These are phyloP conservation scores for Colletotrichum tropicicola DNA, from an alignment of 2,329 filamentous ascomycete genomes.

Conservation along the genomic window DNA sequence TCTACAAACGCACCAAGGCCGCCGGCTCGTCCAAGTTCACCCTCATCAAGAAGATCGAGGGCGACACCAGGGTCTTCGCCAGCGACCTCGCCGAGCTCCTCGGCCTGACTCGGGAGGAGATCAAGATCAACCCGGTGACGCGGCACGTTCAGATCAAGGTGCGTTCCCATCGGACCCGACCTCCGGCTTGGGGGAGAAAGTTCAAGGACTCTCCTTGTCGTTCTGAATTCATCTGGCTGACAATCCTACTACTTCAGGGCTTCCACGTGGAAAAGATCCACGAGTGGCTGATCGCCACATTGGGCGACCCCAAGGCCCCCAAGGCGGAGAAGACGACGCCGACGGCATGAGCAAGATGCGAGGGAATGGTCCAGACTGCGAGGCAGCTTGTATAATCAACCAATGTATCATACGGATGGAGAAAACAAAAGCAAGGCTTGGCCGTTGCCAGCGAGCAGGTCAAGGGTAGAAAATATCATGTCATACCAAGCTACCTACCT, in stretches of 20 bases:
- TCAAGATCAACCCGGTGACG: slow-evolving; percentile 68
- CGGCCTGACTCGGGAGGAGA: slow-evolving; percentile 61
- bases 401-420: slow-evolving; percentile 11
- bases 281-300: background rate
- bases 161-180: slow-evolving; percentile 11
- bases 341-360: background rate
- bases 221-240: background rate
- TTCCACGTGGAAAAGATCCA: slow-evolving; percentile 19
- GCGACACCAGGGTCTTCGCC: slow-evolving; percentile 71
- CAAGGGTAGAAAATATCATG: no score
- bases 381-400: slow-evolving; percentile 1
- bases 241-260: background rate
- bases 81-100: slow-evolving; percentile 70
- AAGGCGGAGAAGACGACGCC: no score
- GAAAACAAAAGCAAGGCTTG: background rate
- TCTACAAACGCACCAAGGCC: slow-evolving; percentile 78
- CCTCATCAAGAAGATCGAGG: slow-evolving; percentile 80
- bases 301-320: background rate
- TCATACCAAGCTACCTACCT: background rate
- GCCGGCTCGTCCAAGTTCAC: slow-evolving; percentile 82
- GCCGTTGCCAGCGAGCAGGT: background rate
- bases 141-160: slow-evolving; percentile 81
- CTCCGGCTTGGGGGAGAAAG: no score
- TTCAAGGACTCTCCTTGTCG: background rate
- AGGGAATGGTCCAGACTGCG: background rate